phyloP scores from a whole-genome alignment of 495 filamentous ascomycete species.

The Articulospora tetracladia region DNA sequence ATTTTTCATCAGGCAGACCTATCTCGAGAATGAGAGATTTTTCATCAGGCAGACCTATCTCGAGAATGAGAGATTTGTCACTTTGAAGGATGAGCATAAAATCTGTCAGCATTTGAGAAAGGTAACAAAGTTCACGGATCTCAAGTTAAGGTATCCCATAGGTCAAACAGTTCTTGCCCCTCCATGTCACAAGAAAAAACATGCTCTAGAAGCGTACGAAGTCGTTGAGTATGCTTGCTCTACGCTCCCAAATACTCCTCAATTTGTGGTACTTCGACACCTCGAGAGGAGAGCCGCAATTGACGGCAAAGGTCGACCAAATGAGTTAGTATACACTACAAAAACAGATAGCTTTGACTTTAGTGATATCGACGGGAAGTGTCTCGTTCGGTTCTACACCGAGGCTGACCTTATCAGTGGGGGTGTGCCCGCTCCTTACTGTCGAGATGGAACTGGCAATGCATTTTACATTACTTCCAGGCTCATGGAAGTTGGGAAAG shows the following conservation, averaged over 20 bases:
- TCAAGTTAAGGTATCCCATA: conserved; percentile 27
- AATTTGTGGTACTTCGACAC: conserved; percentile 37
- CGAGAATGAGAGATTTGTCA: conserved; percentile 48
- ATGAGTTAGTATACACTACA: conserved; percentile 63
- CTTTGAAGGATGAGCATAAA: conserved; percentile 45
- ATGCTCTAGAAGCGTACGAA: conserved; percentile 50
- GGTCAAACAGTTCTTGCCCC: conserved; percentile 55
- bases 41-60: conserved; percentile 58
- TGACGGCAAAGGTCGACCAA: conserved; percentile 41
- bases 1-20: conserved; percentile 66
- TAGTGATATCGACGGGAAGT: conserved; percentile 45
- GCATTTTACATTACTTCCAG: conserved; percentile 54
- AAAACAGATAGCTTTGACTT: conserved; percentile 34
- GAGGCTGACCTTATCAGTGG: conserved; percentile 27
- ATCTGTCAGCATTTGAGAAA: conserved; percentile 29
- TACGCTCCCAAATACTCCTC: neutral
- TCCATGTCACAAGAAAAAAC: conserved; percentile 7
- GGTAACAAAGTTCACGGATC: neutral
- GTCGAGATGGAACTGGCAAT: conserved; percentile 57
- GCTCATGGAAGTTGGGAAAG: conserved; percentile 18
- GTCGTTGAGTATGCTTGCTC: conserved; percentile 41
- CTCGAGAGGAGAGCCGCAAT: conserved; percentile 42
- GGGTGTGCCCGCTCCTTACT: conserved; percentile 57
- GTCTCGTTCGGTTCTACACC: conserved; percentile 53
- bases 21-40: conserved; percentile 45